A percentile compares a stretch with the other conserved stretches of the same genome.
phyloP scores from a whole-genome alignment of 2,329 filamentous ascomycete genomes.

The Claviceps sp. region DNA sequence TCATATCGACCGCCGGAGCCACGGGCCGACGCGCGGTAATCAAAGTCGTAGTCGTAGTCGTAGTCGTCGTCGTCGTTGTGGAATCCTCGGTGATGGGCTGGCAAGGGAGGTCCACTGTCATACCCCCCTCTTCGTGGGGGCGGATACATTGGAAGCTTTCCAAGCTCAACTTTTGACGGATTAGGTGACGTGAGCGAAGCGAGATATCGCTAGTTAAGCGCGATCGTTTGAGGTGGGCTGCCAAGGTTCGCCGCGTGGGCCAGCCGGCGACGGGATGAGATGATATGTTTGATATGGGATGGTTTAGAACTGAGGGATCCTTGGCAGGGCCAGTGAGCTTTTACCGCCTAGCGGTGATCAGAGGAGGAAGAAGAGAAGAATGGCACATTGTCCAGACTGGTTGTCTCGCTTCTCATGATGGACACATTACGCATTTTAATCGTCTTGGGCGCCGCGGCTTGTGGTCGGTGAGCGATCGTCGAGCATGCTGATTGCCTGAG shows the following conservation, averaged over 20 bases:
- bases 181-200: background rate
- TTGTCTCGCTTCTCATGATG: too few relatives aligned
- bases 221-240: background rate
- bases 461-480: too few relatives aligned
- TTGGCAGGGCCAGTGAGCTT: background rate
- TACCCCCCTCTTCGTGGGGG: conserved; percentile 1
- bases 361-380: too few relatives aligned
- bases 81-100: background rate
- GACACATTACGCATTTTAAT: too few relatives aligned
- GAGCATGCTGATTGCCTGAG: background rate
- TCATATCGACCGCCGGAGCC: background rate
- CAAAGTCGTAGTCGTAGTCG: background rate
- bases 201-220: background rate
- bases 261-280: background rate
- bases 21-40: background rate
- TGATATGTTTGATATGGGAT: background rate
- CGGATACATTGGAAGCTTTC: background rate
- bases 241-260: background rate
- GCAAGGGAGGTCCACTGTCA: conserved; percentile 2
- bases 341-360: background rate
- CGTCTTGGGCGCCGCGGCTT: too few relatives aligned
- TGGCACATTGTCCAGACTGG: too few relatives aligned
- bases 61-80: background rate
- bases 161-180: background rate
- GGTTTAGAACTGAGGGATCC: background rate